Evolutionary conservation across 257 asterid species (phyloP).

Genomic region (Rauvolfia tetraphylla): DNA sequence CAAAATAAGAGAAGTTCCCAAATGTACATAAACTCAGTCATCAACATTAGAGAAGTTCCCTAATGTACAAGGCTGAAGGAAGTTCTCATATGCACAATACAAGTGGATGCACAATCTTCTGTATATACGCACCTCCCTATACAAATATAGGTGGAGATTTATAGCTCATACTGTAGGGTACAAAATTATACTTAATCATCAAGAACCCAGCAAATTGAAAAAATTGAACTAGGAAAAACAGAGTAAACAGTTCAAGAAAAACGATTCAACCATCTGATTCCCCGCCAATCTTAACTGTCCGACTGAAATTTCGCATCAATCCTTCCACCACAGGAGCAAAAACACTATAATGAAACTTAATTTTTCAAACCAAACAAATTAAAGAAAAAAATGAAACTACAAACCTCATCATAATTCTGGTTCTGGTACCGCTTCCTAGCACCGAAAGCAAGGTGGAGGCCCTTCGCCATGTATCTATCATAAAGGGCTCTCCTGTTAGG

Average conservation of each 20-base stretch:
- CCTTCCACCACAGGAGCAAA: not conserved
- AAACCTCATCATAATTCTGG: slow-evolving; percentile 46
- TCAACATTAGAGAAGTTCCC: not conserved
- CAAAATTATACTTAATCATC: not conserved
- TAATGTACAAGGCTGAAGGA: not conserved
- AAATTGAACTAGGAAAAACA: not conserved
- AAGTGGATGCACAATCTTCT: not conserved
- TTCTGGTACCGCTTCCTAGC: slow-evolving; percentile 38
- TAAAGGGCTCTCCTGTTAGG: slow-evolving; percentile 55
- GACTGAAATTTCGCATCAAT: not conserved
- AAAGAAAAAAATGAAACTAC: not conserved
- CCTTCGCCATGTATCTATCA: slow-evolving; percentile 50
- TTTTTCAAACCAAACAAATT: not conserved
- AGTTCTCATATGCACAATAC: not conserved
- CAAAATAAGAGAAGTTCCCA: not conserved
- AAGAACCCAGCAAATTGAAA: not conserved
- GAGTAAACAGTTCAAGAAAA: not conserved
- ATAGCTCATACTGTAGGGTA: not conserved
- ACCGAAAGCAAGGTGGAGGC: slow-evolving; percentile 49
- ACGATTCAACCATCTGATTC: not conserved
- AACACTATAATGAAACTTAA: not conserved
- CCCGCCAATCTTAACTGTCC: not conserved
- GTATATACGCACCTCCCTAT: not conserved
- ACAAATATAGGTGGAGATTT: not conserved
- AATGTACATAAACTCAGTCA: no score